Base-by-base conservation (phyloP, 208 protist species). In the Leishmania mexicana region DNA sequence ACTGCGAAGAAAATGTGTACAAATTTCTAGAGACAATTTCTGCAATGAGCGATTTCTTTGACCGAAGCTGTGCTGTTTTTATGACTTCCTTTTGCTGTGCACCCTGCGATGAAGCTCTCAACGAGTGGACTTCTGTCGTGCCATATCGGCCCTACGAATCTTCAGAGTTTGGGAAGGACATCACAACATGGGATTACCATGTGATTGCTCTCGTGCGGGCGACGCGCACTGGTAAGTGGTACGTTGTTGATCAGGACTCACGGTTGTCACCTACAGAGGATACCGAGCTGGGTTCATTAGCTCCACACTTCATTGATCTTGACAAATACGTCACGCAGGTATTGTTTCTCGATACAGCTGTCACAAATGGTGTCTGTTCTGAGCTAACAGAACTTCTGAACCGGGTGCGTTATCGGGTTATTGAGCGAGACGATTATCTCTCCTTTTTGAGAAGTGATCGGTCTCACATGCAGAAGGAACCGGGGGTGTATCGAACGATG, bases 1-100 rank as follows among this genome's bases (percentile, higher is more conserved):
- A 87, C 72, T 91, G 85, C 64, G 85, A 91, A 73, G 85, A 91
- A 74, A 91, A 91, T 71, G 71, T 83, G 19, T 89, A 87, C 60
- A 68, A 70, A 4, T 80, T 84, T 42, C 51, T 89, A 10, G 71
- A 78, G 40, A 62, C 68, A 45, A 47, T 81, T 11, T 76, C 47
- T 47, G 31, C 62, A 45, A 58, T 54, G 35, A 24, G n/a, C 19
- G 78, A 78, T 42, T 47, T 84, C 19, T 89, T 91, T 79, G 83
- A 87, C 19, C 42, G 45, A 11, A 71, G 67, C 47, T 89, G 71
- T 58, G 85, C 85, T 11, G 80, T 91, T 38, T 75, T 91, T 24
- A 80, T 87, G 74, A 91, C 79, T n/a, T 84, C 85, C 10, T 91
- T 75, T 67, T 8, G 15, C 24, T 85, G 78, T 51, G 31, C 19